A percentile compares a stretch with the other conserved stretches of the same genome.
phyloP scores from a whole-genome alignment of 1,139 yeast species.

The Scheffersomyces lignicola region DNA sequence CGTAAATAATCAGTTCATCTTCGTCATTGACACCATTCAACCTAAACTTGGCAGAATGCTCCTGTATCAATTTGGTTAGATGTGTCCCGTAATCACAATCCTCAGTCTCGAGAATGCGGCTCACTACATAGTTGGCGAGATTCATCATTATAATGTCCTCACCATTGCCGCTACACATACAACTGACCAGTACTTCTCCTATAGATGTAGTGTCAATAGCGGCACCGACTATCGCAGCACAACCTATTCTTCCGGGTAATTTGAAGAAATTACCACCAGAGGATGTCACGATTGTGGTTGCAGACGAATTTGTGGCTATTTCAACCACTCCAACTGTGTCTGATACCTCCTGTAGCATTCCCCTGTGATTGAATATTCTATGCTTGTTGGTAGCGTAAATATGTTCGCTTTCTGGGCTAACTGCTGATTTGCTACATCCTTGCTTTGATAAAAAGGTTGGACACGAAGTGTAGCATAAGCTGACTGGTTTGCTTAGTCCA shows the following conservation, averaged over 20 bases:
- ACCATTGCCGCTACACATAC: slow-evolving; percentile 58
- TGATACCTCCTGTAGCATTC: slow-evolving; percentile 12
- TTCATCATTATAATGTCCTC: slow-evolving; percentile 50
- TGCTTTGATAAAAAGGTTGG: background rate
- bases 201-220: slow-evolving; percentile 29
- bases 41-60: slow-evolving; percentile 2
- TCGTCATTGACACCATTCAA: slow-evolving; percentile 3
- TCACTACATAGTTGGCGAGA: slow-evolving; percentile 31
- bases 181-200: slow-evolving; percentile 23
- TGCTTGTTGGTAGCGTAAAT: slow-evolving; percentile 15
- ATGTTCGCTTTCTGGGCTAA: slow-evolving; percentile 8
- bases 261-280: slow-evolving; percentile 57
- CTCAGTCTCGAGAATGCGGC: slow-evolving; percentile 9
- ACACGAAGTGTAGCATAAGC: slow-evolving; percentile 10
- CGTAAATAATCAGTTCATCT: slow-evolving; percentile 19
- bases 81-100: slow-evolving; percentile 11
- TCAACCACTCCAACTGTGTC: slow-evolving; percentile 39
- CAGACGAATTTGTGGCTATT: slow-evolving; percentile 9
- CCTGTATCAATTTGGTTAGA: slow-evolving; percentile 12
- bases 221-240: slow-evolving; percentile 52
- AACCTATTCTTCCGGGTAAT: slow-evolving; percentile 51
- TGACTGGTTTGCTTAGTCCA: slow-evolving; percentile 29
- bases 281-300: slow-evolving; percentile 36
- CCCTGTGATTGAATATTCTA: slow-evolving; percentile 11
- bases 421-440: slow-evolving; percentile 2